Percentiles rank a stretch among this genome's conserved stretches.
phyloP scores from a whole-genome alignment of 208 protist genomes.

The Leishmania braziliensis region DNA sequence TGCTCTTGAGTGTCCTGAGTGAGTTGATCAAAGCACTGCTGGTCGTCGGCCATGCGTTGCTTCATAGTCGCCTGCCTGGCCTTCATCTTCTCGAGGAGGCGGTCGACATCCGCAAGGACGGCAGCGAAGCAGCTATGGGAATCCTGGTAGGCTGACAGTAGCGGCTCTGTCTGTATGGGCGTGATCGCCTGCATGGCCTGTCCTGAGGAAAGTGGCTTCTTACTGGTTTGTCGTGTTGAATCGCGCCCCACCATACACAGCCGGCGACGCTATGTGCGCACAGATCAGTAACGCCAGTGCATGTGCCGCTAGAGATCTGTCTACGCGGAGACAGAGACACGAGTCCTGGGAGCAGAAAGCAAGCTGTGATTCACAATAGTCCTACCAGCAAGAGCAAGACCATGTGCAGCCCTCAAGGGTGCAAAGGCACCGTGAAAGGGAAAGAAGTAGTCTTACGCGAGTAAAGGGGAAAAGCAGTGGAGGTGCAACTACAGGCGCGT shows the following conservation, averaged over 20 bases:
- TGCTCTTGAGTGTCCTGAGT: slow-evolving; percentile 2
- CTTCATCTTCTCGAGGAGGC: neutral
- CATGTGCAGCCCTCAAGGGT: neutral
- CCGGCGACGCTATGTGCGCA: neutral
- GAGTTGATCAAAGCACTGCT: neutral
- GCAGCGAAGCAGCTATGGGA: slow-evolving; percentile 3
- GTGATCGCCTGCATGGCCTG: neutral
- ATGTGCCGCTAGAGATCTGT: neutral
- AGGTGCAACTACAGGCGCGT: neutral
- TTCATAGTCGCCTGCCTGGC: neutral
- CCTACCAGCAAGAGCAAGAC: neutral
- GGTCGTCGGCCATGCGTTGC: neutral
- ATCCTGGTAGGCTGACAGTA: slow-evolving; percentile 18
- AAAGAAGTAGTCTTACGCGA: neutral
- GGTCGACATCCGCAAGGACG: slow-evolving; percentile 6
- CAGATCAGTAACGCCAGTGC: neutral
- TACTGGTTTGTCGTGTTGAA: neutral
- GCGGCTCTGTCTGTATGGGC: slow-evolving; percentile 6
- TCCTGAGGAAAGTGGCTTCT: neutral
- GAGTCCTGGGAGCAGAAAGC: neutral
- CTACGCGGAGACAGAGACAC: neutral
- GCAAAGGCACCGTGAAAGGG: neutral
- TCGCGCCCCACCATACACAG: neutral
- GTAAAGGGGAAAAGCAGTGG: neutral
- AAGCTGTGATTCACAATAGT: neutral